These are phyloP conservation scores for Phytophthora quininea DNA, from an alignment of 352 stramenopile species.

Conservation along the genomic window DNA sequence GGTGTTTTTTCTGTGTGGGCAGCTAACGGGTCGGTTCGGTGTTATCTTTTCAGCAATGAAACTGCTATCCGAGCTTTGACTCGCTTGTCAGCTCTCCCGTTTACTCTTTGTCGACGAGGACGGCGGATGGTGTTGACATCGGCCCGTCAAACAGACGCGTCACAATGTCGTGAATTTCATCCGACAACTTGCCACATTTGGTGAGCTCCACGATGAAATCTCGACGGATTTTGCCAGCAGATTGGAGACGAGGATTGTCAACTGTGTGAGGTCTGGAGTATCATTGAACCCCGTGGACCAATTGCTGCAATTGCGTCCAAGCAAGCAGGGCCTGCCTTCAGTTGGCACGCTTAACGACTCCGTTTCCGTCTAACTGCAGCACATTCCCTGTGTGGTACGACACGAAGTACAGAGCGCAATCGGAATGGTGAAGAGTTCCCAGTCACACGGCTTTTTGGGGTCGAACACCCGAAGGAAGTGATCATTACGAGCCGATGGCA, in stretches of 20 bases:
- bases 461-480: slow-evolving; percentile 44
- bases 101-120: slow-evolving; percentile 24
- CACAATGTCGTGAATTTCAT: slow-evolving; percentile 41
- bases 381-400: slow-evolving; percentile 36
- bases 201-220: slow-evolving; percentile 34
- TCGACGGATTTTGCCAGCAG: slow-evolving; percentile 17
- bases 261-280: no score
- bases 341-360: slow-evolving; percentile 30
- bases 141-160: slow-evolving; percentile 25
- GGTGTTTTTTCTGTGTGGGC: background rate
- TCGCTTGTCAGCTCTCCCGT: background rate
- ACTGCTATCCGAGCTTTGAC: no score
- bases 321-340: slow-evolving; percentile 18
- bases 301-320: slow-evolving; percentile 32
- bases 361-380: slow-evolving; percentile 28
- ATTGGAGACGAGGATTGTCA: slow-evolving; percentile 6
- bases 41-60: background rate
- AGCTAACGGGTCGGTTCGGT: background rate
- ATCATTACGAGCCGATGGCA: slow-evolving; percentile 31
- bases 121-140: slow-evolving; percentile 6
- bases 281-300: no score
- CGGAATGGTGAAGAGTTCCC: slow-evolving; percentile 38
- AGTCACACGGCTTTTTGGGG: slow-evolving; percentile 24
- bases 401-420: slow-evolving; percentile 35
- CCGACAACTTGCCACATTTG: slow-evolving; percentile 28